Evolutionary conservation across 257 asterid species (phyloP).

Genomic region (Solanum chiquidenum): DNA sequence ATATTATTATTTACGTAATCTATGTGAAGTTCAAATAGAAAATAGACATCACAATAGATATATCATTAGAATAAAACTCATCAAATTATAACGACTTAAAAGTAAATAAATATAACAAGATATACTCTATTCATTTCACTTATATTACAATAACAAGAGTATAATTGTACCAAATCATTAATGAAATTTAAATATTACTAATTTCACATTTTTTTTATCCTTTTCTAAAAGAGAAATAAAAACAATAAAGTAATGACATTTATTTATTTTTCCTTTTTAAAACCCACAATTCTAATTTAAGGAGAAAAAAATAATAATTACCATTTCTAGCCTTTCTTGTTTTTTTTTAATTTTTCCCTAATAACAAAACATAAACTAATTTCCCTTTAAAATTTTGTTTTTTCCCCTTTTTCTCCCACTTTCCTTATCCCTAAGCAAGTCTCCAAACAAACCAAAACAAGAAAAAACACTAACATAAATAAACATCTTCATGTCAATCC

Average conservation of each 20-base stretch:
- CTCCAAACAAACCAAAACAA: background rate
- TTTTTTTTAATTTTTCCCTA: background rate
- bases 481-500: background rate
- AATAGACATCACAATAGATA: background rate
- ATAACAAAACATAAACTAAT: background rate
- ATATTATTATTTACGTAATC: background rate
- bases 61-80: background rate
- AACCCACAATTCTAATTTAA: background rate
- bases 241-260: background rate
- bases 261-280: background rate
- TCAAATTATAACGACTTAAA: background rate
- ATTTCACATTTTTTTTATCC: background rate
- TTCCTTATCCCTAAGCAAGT: background rate
- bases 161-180: background rate
- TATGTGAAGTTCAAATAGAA: fast-evolving
- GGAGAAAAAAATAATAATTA: background rate
- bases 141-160: background rate
- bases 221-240: background rate
- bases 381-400: background rate
- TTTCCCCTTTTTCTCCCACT: background rate
- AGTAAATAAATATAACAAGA: background rate
- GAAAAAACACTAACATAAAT: background rate
- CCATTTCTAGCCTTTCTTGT: background rate
- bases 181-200: background rate
- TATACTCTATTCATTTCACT: background rate